These are phyloP conservation scores for Eremothecium sinecaudum DNA, from an alignment of 1,139 yeast species.

Conservation along the genomic window DNA sequence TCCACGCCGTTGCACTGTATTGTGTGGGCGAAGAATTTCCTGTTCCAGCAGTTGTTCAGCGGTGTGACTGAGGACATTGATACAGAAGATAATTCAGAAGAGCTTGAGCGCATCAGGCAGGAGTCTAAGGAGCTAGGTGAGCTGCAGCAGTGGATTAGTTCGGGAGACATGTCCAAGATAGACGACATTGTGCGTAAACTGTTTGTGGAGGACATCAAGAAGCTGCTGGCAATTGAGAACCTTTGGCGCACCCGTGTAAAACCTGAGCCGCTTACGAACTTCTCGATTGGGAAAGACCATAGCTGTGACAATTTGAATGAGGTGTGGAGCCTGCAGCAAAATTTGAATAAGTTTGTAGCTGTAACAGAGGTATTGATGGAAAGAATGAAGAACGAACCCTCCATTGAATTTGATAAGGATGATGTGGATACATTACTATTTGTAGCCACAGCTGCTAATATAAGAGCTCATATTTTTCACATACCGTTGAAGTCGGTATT, in stretches of 20 bases:
- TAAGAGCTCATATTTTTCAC: slow-evolving; percentile 63
- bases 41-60: slow-evolving; percentile 75
- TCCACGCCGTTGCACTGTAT: slow-evolving; percentile 93
- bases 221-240: slow-evolving; percentile 60
- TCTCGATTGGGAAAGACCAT: slow-evolving; percentile 11
- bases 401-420: slow-evolving; percentile 79
- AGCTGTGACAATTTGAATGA: slow-evolving; percentile 16
- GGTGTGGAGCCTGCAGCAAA: slow-evolving; percentile 56
- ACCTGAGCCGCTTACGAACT: slow-evolving; percentile 50
- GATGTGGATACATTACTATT: slow-evolving; percentile 85
- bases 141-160: slow-evolving; percentile 43
- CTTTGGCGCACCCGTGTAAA: slow-evolving; percentile 65
- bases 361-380: slow-evolving; percentile 43
- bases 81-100: slow-evolving; percentile 47
- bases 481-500: slow-evolving; percentile 73
- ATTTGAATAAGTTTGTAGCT: slow-evolving; percentile 48
- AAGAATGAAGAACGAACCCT: slow-evolving; percentile 39
- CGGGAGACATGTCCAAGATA: slow-evolving; percentile 23
- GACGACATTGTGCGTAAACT: slow-evolving; percentile 43
- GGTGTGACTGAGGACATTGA: slow-evolving; percentile 35
- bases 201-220: slow-evolving; percentile 62
- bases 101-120: slow-evolving; percentile 54
- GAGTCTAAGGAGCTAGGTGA: slow-evolving; percentile 73
- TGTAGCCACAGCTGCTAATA: slow-evolving; percentile 80
- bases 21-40: slow-evolving; percentile 93